These are phyloP conservation scores for Mycena olivaceomarginata DNA, from an alignment of 768 basidiomycete genomes.

Conservation along the genomic window DNA sequence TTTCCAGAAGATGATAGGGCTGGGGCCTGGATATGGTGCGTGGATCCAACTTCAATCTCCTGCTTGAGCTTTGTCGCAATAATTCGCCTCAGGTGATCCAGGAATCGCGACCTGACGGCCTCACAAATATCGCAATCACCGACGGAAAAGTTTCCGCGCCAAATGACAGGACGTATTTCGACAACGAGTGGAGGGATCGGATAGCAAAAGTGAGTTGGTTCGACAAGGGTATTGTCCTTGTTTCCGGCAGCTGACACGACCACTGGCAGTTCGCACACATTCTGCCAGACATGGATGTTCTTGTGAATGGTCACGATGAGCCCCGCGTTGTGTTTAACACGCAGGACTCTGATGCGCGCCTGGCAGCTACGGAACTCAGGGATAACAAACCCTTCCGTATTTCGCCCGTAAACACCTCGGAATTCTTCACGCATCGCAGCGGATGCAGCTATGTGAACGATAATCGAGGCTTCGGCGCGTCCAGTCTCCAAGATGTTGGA, in stretches of 20 bases:
- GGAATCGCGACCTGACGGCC: not conserved
- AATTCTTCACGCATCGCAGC: constrained; percentile 15
- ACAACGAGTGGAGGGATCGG: constrained; percentile 9
- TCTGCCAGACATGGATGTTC: constrained; percentile 26
- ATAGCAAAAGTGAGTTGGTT: not conserved
- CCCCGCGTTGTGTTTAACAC: constrained; percentile 33
- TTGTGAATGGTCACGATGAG: constrained; percentile 33
- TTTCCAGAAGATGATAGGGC: constrained; percentile 20
- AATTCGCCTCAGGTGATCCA: not conserved
- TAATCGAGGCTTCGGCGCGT: not conserved
- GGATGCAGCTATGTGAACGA: not conserved
- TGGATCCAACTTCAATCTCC: not conserved
- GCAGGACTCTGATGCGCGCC: not conserved
- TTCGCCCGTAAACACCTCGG: constrained; percentile 3
- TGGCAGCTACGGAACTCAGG: not conserved
- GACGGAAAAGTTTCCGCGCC: not conserved
- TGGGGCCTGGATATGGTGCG: not conserved
- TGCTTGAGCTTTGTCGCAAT: not conserved
- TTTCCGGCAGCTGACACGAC: not conserved
- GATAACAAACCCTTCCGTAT: constrained; percentile 6
- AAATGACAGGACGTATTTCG: not conserved
- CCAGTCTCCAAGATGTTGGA: not conserved
- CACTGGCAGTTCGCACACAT: constrained; percentile 10
- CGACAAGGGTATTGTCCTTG: not conserved
- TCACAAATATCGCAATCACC: not conserved